Evolutionary conservation across 768 basidiomycete genomes (phyloP).

Genomic region (Suillus subalutaceus): DNA sequence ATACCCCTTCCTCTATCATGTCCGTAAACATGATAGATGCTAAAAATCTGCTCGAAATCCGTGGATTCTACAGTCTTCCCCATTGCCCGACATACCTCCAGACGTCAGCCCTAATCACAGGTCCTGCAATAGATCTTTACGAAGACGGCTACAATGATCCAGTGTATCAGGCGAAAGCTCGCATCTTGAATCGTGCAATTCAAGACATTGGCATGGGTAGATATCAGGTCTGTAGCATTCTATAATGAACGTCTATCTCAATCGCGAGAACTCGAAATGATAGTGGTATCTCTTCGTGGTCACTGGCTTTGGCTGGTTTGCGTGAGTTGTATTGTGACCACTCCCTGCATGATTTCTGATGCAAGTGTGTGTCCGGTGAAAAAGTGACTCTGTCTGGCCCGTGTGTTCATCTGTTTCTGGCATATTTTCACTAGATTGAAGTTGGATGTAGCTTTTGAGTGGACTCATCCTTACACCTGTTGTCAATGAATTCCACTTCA

Average conservation of each 20-base stretch:
- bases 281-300: conserved; percentile 43
- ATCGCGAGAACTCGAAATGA: not conserved
- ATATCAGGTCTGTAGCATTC: conserved; percentile 45
- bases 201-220: conserved; percentile 60
- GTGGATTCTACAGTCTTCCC: too few species aligned
- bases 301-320: conserved; percentile 46
- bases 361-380: not conserved
- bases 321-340: conserved; percentile 26
- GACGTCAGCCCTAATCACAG: not conserved
- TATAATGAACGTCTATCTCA: not conserved
- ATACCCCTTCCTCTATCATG: not conserved
- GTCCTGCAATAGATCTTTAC: conserved; percentile 30
- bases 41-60: not conserved
- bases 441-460: conserved; percentile 35
- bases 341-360: not conserved
- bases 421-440: not conserved
- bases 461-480: conserved; percentile 52
- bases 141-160: conserved; percentile 44
- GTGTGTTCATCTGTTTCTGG: conserved; percentile 23
- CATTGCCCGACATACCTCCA: not conserved
- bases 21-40: not conserved
- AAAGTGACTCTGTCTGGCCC: conserved; percentile 39
- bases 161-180: conserved; percentile 52
- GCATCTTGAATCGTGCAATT: conserved; percentile 47
- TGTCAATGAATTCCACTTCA: conserved; percentile 50